Evolutionary conservation across 176 grass and related monocot species (phyloP).

Genomic region (Lolium rigidum): DNA sequence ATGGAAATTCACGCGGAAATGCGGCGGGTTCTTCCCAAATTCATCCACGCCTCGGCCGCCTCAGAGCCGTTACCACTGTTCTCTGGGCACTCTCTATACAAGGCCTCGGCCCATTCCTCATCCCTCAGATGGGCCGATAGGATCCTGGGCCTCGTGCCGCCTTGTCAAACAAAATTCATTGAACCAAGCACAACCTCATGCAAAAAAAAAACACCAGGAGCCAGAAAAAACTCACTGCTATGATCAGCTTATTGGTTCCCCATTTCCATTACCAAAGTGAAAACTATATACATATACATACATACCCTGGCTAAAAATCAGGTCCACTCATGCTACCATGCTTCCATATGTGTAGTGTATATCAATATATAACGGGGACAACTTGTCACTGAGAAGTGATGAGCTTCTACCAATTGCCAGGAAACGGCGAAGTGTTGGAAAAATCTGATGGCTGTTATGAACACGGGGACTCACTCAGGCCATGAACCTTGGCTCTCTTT

Average conservation of each 20-base stretch:
- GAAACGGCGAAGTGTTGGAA: not conserved
- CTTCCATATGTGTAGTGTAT: not conserved
- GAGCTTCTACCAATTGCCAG: not conserved
- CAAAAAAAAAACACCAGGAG: not conserved
- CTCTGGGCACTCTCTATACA: not conserved
- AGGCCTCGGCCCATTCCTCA: not conserved
- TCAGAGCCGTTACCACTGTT: not conserved
- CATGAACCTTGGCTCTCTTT: constrained; percentile 52
- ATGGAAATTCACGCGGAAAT: not conserved
- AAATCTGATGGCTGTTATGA: constrained; percentile 16
- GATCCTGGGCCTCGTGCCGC: not conserved
- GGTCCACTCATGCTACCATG: not conserved
- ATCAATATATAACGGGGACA: not conserved
- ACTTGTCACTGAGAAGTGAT: constrained; percentile 5
- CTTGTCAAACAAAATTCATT: not conserved
- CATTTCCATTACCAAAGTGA: constrained; percentile 31
- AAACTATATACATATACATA: constrained; percentile 42
- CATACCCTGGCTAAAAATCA: not conserved
- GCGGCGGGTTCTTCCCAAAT: not conserved
- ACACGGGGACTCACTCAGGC: constrained; percentile 37
- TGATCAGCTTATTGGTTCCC: constrained; percentile 5
- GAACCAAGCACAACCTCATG: not conserved
- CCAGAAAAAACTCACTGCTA: not conserved
- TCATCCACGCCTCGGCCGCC: not conserved
- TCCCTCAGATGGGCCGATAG: not conserved